These are phyloP conservation scores for Blepharisma stoltei DNA, from an alignment of 73 alveolate species.

Conservation along the genomic window DNA sequence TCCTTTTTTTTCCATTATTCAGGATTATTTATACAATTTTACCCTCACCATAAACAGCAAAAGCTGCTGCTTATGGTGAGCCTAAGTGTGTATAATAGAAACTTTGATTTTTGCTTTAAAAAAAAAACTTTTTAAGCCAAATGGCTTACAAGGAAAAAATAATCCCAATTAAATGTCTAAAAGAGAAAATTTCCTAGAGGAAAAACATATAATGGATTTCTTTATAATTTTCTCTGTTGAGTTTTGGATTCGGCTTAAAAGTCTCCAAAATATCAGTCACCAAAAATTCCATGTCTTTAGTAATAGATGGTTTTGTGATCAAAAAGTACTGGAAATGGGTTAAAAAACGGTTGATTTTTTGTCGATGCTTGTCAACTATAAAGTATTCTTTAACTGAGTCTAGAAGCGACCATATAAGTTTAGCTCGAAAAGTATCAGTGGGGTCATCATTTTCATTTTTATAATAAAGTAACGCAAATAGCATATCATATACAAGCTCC, in stretches of 20 bases:
- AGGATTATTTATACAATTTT: neutral
- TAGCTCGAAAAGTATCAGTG: neutral
- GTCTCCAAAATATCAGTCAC: slow-evolving; percentile 21
- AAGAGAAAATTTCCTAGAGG: too few species aligned
- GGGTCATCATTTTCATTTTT: too few species aligned
- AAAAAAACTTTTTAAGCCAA: too few species aligned
- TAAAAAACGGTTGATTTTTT: neutral
- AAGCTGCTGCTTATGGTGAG: too few species aligned
- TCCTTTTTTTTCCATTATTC: neutral
- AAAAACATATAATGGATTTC: too few species aligned
- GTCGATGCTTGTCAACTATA: neutral
- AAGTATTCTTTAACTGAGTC: slow-evolving; percentile 4
- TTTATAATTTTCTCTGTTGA: too few species aligned
- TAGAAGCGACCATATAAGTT: slow-evolving; percentile 20
- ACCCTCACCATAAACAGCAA: neutral
- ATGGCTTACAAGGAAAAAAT: too few species aligned
- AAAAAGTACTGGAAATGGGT: neutral
- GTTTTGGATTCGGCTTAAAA: neutral
- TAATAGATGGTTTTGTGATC: neutral
- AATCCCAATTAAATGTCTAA: too few species aligned
- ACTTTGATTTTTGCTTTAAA: too few species aligned
- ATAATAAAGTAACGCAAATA: neutral
- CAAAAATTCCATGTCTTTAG: slow-evolving; percentile 10
- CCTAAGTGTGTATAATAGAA: too few species aligned
- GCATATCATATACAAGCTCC: slow-evolving; percentile 6